Base-by-base conservation (phyloP, 176 grass and related monocot genomes). In the Urochloa ruziziensis region DNA sequence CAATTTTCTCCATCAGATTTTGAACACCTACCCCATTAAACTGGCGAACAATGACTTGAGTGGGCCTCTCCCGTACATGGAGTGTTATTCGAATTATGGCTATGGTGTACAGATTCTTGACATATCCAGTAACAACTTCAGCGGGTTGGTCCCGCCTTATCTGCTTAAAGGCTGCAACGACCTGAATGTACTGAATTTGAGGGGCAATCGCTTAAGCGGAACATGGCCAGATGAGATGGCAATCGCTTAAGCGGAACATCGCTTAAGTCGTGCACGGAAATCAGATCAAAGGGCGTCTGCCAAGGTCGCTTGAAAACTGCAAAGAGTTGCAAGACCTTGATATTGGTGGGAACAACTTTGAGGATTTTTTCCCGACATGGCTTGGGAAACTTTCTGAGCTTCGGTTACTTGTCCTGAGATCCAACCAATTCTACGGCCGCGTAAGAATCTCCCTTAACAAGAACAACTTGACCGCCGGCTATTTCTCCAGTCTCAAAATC, bases 101-200 rank as follows among this genome's bases (percentile, higher is more conserved):
- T 0, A 30, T 35, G 0, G 0, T 11, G 7, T 83, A 0, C 0
- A 2, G 19, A 0, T 39, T 0, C 61, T 88, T 0, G 49, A 88
- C 28, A 1, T 83, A 60, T 88, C 80, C 0, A 2, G 37, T 28
- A 88, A 88, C 80, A 67, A 83, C 12, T 29, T 83, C 1, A 78
- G 71, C 10, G 72, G 80, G 5, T 21, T 9, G 0, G 57, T 88
- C 7, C 86, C 86, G 15, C 30, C 86, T 15, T 78, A 58, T 70
- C 25, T 81, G 1, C 14, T 70, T 0, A 53, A 70, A 19, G 44
- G 44, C 4, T 39, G 78, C 33, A 1, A 2, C 29, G 5, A 1
- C 2, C 10, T 82, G 4, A 0, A 0, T 0, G 0, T 72, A 3
- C 21, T 88, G 42, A 78, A 33, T 43, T 14, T 84, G 19, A 72